Percentiles rank a stretch among this genome's conserved stretches.
phyloP scores from a whole-genome alignment of 139 green algal species.

The Coccomyxa sp. region DNA sequence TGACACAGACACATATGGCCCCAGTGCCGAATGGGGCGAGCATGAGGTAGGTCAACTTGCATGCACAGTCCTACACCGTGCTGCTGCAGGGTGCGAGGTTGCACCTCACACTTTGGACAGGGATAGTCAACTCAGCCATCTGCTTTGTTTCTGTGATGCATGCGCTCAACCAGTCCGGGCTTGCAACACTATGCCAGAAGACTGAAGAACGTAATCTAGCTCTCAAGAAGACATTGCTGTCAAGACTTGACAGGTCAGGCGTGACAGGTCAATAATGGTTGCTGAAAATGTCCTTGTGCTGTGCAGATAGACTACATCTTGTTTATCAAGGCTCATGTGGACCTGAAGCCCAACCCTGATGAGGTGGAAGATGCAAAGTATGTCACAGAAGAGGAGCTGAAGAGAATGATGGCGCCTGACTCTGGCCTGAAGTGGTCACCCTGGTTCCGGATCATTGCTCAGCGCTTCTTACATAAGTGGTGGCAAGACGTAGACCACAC shows the following conservation, averaged over 20 bases:
- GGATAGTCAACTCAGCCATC: not conserved
- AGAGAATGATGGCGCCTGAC: slow-evolving; percentile 67
- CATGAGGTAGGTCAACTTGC: slow-evolving; percentile 51
- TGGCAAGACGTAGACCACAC: slow-evolving; percentile 74
- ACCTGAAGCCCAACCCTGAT: slow-evolving; percentile 75
- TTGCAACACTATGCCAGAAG: too few species aligned
- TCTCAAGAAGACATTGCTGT: too few species aligned
- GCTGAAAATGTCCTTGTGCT: not conserved
- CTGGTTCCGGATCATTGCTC: slow-evolving; percentile 94
- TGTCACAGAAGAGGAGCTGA: slow-evolving; percentile 59
- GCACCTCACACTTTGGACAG: not conserved
- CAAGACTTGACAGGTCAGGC: too few species aligned
- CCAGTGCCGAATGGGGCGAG: slow-evolving; percentile 74
- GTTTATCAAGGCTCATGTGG: slow-evolving; percentile 23
- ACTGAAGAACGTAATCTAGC: too few species aligned
- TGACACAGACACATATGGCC: slow-evolving; percentile 54
- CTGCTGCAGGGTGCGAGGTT: not conserved
- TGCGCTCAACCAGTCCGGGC: not conserved
- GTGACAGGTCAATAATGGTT: too few species aligned
- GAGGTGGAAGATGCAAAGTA: slow-evolving; percentile 66
- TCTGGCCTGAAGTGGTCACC: slow-evolving; percentile 77
- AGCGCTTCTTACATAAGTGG: slow-evolving; percentile 81
- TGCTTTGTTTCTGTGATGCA: not conserved
- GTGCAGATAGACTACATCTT: slow-evolving; percentile 25
- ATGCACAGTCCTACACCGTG: not conserved